Evolutionary conservation across 2,329 filamentous ascomycete species (phyloP).

Genomic region (Neofusicoccum cordaticola): DNA sequence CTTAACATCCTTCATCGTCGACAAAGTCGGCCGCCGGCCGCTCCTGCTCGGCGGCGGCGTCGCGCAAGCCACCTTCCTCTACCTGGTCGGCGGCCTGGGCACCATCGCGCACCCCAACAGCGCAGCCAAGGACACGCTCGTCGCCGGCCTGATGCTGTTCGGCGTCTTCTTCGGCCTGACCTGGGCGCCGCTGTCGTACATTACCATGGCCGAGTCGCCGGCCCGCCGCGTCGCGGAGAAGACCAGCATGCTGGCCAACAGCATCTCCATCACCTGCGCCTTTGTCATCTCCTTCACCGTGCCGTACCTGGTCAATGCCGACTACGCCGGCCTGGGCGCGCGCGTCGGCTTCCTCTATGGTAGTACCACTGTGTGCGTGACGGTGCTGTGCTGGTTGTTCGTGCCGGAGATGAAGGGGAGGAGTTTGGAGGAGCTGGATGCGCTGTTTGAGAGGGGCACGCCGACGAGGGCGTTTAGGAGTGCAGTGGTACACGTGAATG

Average conservation of each 20-base stretch:
- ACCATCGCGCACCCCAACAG: constrained; percentile 50
- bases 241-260: constrained; percentile 63
- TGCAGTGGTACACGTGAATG: not conserved
- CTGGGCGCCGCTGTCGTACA: constrained; percentile 55
- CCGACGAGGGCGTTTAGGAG: not conserved
- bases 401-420: constrained; percentile 36
- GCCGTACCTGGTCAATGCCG: constrained; percentile 54
- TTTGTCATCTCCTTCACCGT: constrained; percentile 66
- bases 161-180: constrained; percentile 60
- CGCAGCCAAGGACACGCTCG: constrained; percentile 54
- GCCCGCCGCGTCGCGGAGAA: constrained; percentile 66
- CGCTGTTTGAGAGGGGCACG: constrained; percentile 26
- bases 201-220: constrained; percentile 58
- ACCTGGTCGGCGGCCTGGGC: constrained; percentile 54
- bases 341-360: constrained; percentile 31
- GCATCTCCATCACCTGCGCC: not conserved
- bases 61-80: constrained; percentile 47
- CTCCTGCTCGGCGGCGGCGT: constrained; percentile 42
- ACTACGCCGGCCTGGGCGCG: constrained; percentile 51
- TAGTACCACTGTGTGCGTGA: constrained; percentile 29
- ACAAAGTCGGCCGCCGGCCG: constrained; percentile 40
- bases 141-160: constrained; percentile 60
- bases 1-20: constrained; percentile 25
- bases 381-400: constrained; percentile 33
- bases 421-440: constrained; percentile 37